Base-by-base conservation (phyloP, 345 rosid species). In the Euclidium syriacum region DNA sequence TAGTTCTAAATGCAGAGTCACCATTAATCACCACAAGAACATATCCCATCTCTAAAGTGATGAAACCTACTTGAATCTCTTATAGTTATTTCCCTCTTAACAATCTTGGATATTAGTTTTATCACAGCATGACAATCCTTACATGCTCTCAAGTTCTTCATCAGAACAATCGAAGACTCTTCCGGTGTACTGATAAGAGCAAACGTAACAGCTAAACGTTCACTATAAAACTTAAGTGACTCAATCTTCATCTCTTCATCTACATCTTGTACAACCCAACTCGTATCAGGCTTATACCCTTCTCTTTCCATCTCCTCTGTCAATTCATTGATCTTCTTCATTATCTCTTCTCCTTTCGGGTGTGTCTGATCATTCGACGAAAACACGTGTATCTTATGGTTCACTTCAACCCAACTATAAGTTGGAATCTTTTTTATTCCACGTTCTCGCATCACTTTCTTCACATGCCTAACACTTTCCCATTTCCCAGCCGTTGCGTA, bases 1-100 rank as follows among this genome's bases (percentile, higher is more conserved):
- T 34, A 7, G 9, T 7, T n/a, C 7, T 2, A 34, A 34, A 34
- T 34, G 4, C 3, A n/a, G 16, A 11, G 4, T 74, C 57, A 85
- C 91, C 95, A 87, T 57, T 75, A 87, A 70, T 87, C 87, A 39
- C 75, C 62, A 58, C 95, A 85, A 18, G 89, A 85, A 68, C 91
- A 85, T 49, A 52, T 17, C 5, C 91, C 91, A 71, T 78, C 79
- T 59, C 40, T 81, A 65, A 87, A 85, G 71, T 79, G 91, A 67
- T n/a, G n/a, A n/a, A n/a, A n/a, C n/a, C n/a, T n/a, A n/a, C n/a
- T n/a, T n/a, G n/a, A n/a, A n/a, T n/a, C 95, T 72, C 95, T 77
- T 3, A 85, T 84, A 4, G 84, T 81, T 20, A 85, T 85, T 60
- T 83, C 85, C 62, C 91, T 80, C 50, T 69, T 57, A 17, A 77